Base-by-base conservation (phyloP, 768 basidiomycete genomes). In the Boletus edulis region DNA sequence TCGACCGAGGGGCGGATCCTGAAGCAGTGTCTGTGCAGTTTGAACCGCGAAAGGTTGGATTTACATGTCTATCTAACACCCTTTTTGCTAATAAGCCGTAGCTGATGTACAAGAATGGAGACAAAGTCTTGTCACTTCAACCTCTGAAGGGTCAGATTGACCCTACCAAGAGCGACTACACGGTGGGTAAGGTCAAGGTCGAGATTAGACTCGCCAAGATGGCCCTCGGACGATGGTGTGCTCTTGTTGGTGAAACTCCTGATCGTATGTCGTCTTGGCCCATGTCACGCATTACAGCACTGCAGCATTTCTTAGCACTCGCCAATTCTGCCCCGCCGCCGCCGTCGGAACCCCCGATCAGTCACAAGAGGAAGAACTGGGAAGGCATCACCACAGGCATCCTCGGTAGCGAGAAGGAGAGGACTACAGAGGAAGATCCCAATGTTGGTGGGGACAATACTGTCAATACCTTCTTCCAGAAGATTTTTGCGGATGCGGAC, bases 391-490 rank as follows among this genome's bases (percentile, higher is more conserved):
- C 91, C 3, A 78, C 77, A 32, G 75, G 79, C 18, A 87, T 91
- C 56, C 82, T 89, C 37, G 72, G 73, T 17, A 68, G 74, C 8
- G 92, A 94, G 2, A 89, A 89, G 66, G 84, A 89, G 42, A 85
- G 80, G 65, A 74, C 81, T 4, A 72, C 78, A 5, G 80, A 87
- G 15, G 84, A 94, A 59, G 92, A 92, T 66, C 90, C 94, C 32
- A 98, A 97, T 70, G 85, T 87, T 17, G 91, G 91, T 22, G 95
- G 95, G 20, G 94, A 97, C 70, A 81, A 76, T 54, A 84, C 90
- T 6, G 80, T 97, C 54, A 96, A 98, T 72, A 65, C 78, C 29
- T 91, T 96, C 75, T 95, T 95, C 83, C 89, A 91, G 67, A 89
- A 91, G 75, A 83, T 99, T 58, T 99, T 89, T 65, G 78, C 81